Evolutionary conservation across 2,329 filamentous ascomycete genomes (phyloP), one percentile per base, ranked within the genome.

Genomic region (Xylaria sp.): DNA sequence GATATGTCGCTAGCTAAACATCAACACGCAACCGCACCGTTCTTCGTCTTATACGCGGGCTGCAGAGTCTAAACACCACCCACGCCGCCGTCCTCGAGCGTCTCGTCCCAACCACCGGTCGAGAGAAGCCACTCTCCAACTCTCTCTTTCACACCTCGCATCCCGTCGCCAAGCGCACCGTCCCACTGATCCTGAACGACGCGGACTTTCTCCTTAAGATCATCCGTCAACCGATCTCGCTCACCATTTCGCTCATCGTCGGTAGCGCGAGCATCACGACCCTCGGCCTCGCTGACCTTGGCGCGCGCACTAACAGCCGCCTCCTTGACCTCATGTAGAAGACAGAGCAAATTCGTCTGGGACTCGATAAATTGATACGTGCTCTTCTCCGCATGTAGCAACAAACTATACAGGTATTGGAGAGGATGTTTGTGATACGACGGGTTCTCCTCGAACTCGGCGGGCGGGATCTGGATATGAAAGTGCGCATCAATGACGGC

Each of bases 341-440:
- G 84, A 76, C 95, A 98, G 28, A 97, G 85, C 40, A 97, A 84
- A 77, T 97, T 97, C 36, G 90, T 95, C 83, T 98, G 95, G 6
- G 90, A 92, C 83, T 98, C 96, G 76, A 98, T 97, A 81, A 97
- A 98, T 79, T 98, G 96, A 77, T 97, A 97, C 9, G 93, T 95
- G 74, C 92, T 94, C 82, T 96, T 97, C 79, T 97, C 93, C 0
- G 94, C 92, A 76, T 98, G 95, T 6, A 90, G 87, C 9, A 99
- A 85, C 28, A 98, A 83, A 56, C 90, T 92, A 79, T 94, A 96
- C 0, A 99, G 86, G 78, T 99, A 98, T 80, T 97, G 93, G 77
- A 97, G 81, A 11, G 96, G 96, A 76, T 93, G 93, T 1, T 88
- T 83, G 71, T 88, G 86, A 78, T 97, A 98, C 20, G 86, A 86